These are phyloP conservation scores for Gomphus bonarii DNA, from an alignment of 1,284 basidiomycete genomes.

Conservation along the genomic window DNA sequence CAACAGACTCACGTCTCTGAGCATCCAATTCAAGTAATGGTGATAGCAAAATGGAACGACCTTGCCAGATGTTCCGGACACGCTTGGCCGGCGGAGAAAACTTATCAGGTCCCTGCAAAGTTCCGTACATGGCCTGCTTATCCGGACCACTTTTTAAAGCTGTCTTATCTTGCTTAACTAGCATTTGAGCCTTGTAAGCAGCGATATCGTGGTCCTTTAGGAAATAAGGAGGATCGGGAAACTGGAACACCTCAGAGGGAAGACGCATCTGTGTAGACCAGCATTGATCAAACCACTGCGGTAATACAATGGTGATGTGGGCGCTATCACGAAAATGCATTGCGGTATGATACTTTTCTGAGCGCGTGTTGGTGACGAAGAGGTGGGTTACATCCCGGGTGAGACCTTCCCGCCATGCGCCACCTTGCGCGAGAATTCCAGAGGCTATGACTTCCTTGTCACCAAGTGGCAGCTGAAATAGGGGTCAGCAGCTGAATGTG, in stretches of 20 bases:
- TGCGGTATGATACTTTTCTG: constrained; percentile 53
- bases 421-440: constrained; percentile 68
- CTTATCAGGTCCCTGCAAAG: constrained; percentile 21
- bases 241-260: constrained; percentile 54
- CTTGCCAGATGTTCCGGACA: constrained; percentile 30
- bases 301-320: constrained; percentile 52
- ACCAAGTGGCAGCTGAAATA: constrained; percentile 37
- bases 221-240: constrained; percentile 56
- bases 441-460: constrained; percentile 69
- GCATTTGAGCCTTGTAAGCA: constrained; percentile 16
- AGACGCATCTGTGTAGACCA: constrained; percentile 53
- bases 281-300: constrained; percentile 80
- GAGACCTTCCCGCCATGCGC: constrained; percentile 66
- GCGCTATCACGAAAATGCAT: constrained; percentile 45
- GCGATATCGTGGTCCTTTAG: constrained; percentile 19
- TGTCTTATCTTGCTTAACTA: constrained; percentile 17
- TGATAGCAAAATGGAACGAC: constrained; percentile 50
- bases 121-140: constrained; percentile 34
- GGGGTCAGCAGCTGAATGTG: background rate
- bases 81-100: background rate
- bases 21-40: constrained; percentile 40
- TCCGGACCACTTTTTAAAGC: constrained; percentile 25
- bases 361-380: constrained; percentile 44
- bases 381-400: constrained; percentile 83
- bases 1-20: constrained; percentile 41